Evolutionary conservation across 2,329 filamentous ascomycete species (phyloP), one percentile per base, ranked within the genome.

Genomic region (Nemania sp.): DNA sequence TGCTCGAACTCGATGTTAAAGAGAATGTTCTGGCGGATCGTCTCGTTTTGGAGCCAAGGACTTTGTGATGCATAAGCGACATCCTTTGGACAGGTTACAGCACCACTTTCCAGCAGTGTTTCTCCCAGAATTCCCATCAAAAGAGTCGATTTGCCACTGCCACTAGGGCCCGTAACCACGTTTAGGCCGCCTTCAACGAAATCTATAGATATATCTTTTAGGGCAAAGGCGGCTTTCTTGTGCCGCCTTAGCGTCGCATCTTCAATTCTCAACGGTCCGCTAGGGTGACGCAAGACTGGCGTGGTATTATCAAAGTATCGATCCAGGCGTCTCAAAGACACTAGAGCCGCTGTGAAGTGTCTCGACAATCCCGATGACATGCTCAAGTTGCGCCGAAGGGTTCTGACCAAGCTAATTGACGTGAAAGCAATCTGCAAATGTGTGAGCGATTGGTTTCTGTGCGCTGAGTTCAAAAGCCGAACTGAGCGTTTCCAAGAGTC

Each of bases 41-140:
- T 80, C 26, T 79, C 79, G 49, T 81, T 83, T 61, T 82, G 80
- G 4, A 84, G 69, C 81, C 81, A 84, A 0, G 81, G 70, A 2
- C 78, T 78, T 54, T 84, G 81, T 1, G 81, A 81, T 6, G 80
- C 79, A 65, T 80, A 84, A 0, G 80, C 81, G 23, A 83, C 72
- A 50, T 82, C 80, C 17, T 70, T 69, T 1, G 80, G 79, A 6
- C 76, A 73, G 3, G 76, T 77, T 15, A 82, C 73, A 14, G 66
- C 64, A 14, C 80, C 81, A 3, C 60, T 60, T 48, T 80, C 77
- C 22, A 80, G 65, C 42, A 80, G 71, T 1, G 80, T 80, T 64
- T 83, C 80, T 9, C 81, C 80, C 3, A 83, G 70, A 12, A 83
- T 78, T 2, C 78, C 75, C 46, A 80, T 68, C 20, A 84, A 68